Evolutionary conservation across 305 asterid genomes (phyloP).

Genomic region (Salvia sclarea): DNA sequence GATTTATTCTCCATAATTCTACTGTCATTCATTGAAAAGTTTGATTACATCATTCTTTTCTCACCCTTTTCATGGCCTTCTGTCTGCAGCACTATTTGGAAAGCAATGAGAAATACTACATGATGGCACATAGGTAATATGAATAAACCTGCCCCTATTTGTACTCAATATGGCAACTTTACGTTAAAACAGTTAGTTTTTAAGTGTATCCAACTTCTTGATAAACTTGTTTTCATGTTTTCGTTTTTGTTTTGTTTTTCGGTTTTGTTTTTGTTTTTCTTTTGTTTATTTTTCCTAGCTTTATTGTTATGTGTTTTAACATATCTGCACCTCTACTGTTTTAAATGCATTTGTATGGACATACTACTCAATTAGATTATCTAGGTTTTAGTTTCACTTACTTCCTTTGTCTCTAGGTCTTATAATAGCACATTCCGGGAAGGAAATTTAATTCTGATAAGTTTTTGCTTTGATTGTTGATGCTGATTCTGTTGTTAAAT

Average conservation of each 20-base stretch:
- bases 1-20: conserved; percentile 23
- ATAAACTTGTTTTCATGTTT: conserved; percentile 1
- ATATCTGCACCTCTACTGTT: neutral
- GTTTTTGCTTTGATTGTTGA: conserved; percentile 3
- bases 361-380: conserved; percentile 16
- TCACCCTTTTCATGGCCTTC: conserved; percentile 31
- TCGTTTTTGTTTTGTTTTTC: neutral
- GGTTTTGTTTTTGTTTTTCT: too few relatives aligned
- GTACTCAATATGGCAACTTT: conserved; percentile 2
- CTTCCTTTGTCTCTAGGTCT: conserved; percentile 13
- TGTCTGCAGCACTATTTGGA: conserved; percentile 93
- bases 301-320: conserved; percentile 10
- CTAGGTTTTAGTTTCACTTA: conserved; percentile 15
- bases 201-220: conserved; percentile 24
- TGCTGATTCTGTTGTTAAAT: conserved; percentile 25
- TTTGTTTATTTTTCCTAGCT: neutral
- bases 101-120: conserved; percentile 98
- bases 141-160: conserved; percentile 4
- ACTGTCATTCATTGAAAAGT: conserved; percentile 21
- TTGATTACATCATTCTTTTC: conserved; percentile 11
- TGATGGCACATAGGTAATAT: conserved; percentile 95
- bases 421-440: conserved; percentile 3
- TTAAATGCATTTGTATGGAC: conserved; percentile 29
- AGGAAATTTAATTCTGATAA: conserved; percentile 10
- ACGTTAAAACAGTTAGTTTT: neutral